Evolutionary conservation across 225 moss, liverwort and hornwort genomes (phyloP).

Genomic region (Marchantia paleacea): DNA sequence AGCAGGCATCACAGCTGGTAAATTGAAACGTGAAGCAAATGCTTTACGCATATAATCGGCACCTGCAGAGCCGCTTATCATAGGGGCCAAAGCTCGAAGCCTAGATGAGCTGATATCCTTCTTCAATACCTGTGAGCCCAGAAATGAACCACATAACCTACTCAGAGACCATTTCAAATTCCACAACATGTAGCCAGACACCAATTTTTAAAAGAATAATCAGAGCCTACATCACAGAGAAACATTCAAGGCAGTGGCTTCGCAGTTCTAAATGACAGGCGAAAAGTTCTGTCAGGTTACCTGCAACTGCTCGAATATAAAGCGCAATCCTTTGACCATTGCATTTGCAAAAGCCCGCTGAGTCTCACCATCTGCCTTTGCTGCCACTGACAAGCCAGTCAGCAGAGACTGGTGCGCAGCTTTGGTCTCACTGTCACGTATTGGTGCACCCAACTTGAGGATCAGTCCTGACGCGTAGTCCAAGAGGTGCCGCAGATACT

Average conservation of each 20-base stretch:
- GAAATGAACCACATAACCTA: background rate
- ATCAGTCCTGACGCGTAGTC: slow-evolving; percentile 89
- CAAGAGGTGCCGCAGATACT: slow-evolving; percentile 74
- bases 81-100: slow-evolving; percentile 71
- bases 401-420: slow-evolving; percentile 85
- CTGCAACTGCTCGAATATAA: slow-evolving; percentile 92
- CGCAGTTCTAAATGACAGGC: background rate
- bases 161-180: background rate
- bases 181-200: background rate
- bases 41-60: slow-evolving; percentile 84
- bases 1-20: slow-evolving; percentile 35
- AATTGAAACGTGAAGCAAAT: slow-evolving; percentile 62
- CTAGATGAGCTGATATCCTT: slow-evolving; percentile 84
- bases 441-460: slow-evolving; percentile 90
- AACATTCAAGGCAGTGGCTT: background rate
- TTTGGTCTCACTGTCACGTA: slow-evolving; percentile 79
- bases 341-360: slow-evolving; percentile 72
- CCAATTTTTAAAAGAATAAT: too few species aligned
- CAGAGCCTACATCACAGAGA: background rate
- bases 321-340: slow-evolving; percentile 86
- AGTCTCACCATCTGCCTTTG: slow-evolving; percentile 48
- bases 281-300: slow-evolving; percentile 21
- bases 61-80: slow-evolving; percentile 81
- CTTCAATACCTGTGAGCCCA: slow-evolving; percentile 64
- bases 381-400: slow-evolving; percentile 54